A percentile compares a stretch with the other conserved stretches of the same genome.
Conservation (phyloP, 176 grass and related monocot species). For the Triticum aestivum region IWGSC_CS_RefSeq_v2.1 NC_057810.1:703701851-703702350, state of each 20-base stretch:
- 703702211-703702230: conserved; percentile 76
- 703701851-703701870: conserved; percentile 92
- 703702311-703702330: conserved; percentile 73
- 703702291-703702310: conserved; percentile 96
- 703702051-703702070: conserved; percentile 98
- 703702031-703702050: conserved; percentile 78
- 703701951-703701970: neutral
- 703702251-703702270: conserved; percentile 56
- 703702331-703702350: conserved; percentile 62
- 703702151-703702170: neutral
- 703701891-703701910: conserved; percentile 83
- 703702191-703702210: neutral
- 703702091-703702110: conserved; percentile 74
- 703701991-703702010: neutral
- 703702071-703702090: conserved; percentile 73
- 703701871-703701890: conserved; percentile 95
- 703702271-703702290: conserved; percentile 78
- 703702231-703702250: conserved; percentile 90
- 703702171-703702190: neutral
- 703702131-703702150: neutral
- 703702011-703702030: conserved; percentile 81
- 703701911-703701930: conserved; percentile 85
- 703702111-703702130: conserved; percentile 63
- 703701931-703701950: conserved; percentile 55
- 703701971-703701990: neutral